These are phyloP conservation scores for Fusarium sp. DNA, from an alignment of 2,329 filamentous ascomycete species.

Conservation along the genomic window DNA sequence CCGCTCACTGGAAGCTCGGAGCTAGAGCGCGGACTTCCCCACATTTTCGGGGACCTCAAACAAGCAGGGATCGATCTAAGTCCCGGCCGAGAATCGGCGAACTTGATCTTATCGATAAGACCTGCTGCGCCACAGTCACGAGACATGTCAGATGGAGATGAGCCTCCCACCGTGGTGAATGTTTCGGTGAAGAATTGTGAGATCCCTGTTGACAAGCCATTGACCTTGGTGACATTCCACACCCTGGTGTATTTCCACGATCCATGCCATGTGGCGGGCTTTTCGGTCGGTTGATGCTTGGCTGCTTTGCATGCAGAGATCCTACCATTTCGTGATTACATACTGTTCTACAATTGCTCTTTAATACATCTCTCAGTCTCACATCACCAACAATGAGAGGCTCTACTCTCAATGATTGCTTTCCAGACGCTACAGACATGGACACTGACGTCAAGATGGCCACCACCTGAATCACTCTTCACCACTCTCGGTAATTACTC, in stretches of 20 bases:
- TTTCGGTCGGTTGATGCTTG: not conserved
- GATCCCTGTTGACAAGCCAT: not conserved
- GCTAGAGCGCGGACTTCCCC: conserved; percentile 2
- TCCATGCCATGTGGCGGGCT: not conserved
- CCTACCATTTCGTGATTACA: not conserved
- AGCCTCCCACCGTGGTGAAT: conserved; percentile 18
- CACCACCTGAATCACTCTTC: not conserved
- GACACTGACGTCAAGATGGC: not conserved
- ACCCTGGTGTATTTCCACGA: not conserved
- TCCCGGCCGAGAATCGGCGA: conserved; percentile 25
- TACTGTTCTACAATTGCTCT: not conserved
- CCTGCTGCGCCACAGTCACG: conserved; percentile 16
- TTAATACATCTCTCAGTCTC: not conserved
- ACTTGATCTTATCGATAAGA: not conserved
- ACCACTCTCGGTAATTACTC: not conserved
- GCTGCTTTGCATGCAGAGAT: not conserved
- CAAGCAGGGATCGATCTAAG: conserved; percentile 27
- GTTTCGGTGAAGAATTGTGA: conserved; percentile 11
- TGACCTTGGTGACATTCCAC: not conserved
- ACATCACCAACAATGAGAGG: not conserved
- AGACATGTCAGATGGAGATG: not conserved
- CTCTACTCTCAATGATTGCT: not conserved
- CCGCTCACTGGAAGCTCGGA: conserved; percentile 2
- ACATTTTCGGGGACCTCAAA: not conserved
- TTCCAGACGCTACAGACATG: not conserved